phyloP scores from a whole-genome alignment of 2,329 filamentous ascomycete species.

The Epichloe bromicola region DNA sequence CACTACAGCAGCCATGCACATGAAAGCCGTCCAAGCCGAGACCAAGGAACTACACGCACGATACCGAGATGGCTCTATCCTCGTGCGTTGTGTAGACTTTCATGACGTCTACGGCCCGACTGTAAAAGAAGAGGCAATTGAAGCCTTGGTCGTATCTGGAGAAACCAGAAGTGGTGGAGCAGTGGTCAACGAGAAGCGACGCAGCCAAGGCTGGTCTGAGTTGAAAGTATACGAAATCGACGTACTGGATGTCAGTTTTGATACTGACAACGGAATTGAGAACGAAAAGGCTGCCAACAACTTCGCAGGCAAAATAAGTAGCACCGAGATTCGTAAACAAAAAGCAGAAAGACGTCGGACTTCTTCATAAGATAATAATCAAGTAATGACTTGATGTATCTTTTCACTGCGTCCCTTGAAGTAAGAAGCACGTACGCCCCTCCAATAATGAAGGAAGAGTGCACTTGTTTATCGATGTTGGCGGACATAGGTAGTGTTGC shows the following conservation, averaged over 20 bases:
- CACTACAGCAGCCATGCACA: constrained; percentile 14
- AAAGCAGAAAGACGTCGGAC: constrained; percentile 4
- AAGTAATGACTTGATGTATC: no score
- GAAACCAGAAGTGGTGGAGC: constrained; percentile 77
- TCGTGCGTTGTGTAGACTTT: constrained; percentile 71
- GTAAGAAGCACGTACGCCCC: no score
- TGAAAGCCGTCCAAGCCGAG: background rate
- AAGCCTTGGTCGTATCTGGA: constrained; percentile 71
- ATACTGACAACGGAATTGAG: constrained; percentile 21
- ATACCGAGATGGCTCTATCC: constrained; percentile 47
- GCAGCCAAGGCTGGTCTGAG: constrained; percentile 59
- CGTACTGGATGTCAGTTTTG: constrained; percentile 57
- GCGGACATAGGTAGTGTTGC: no score
- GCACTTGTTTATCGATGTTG: no score
- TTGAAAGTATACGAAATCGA: constrained; percentile 82
- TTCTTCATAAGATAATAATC: background rate
- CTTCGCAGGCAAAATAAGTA: constrained; percentile 81
- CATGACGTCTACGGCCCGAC: constrained; percentile 85
- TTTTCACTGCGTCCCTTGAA: no score
- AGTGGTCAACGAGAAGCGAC: constrained; percentile 74
- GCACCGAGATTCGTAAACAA: constrained; percentile 61
- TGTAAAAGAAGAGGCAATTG: constrained; percentile 65
- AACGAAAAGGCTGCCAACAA: constrained; percentile 31
- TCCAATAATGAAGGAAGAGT: no score
- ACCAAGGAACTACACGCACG: constrained; percentile 26